A percentile compares a stretch with the other conserved stretches of the same genome.
These are phyloP conservation scores for Chimonanthus praecox DNA, from an alignment of 164 flowering plant species.

Conservation along the genomic window DNA sequence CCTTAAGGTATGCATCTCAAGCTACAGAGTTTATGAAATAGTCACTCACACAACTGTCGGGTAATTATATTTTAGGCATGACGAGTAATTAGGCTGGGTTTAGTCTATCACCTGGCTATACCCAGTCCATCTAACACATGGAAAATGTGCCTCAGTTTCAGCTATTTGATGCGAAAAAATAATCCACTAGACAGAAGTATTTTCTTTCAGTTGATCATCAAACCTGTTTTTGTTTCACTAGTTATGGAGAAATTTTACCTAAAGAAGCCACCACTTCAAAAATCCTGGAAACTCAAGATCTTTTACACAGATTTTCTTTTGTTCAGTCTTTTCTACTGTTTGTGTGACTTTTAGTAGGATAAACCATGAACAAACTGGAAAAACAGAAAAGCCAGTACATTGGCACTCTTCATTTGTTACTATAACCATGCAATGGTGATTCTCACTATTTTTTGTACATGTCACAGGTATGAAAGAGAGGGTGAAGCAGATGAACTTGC, in stretches of 20 bases:
- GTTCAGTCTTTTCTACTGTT: too few relatives aligned
- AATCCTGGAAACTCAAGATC: too few relatives aligned
- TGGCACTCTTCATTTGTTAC: not conserved
- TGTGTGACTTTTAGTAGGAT: too few relatives aligned
- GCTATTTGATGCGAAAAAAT: not conserved
- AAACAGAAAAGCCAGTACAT: not conserved
- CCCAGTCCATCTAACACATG: too few relatives aligned
- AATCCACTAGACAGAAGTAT: too few relatives aligned
- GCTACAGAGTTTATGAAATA: not conserved
- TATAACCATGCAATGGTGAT: not conserved
- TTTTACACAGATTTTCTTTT: too few relatives aligned
- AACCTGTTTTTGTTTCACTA: not conserved
- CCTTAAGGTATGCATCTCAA: slow-evolving; percentile 59
- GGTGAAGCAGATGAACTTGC: slow-evolving; percentile 73
- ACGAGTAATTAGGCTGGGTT: not conserved
- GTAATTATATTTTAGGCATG: not conserved
- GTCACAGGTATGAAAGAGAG: slow-evolving; percentile 79
- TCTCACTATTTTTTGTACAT: not conserved
- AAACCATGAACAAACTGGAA: not conserved
- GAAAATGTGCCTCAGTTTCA: not conserved
- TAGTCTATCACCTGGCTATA: not conserved
- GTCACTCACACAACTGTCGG: not conserved
- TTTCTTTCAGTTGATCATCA: not conserved
- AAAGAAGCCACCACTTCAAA: too few relatives aligned
- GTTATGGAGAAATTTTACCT: too few relatives aligned